Base-by-base conservation (phyloP, 176 grass and related monocot species). In the Oryza glumipatula region DNA sequence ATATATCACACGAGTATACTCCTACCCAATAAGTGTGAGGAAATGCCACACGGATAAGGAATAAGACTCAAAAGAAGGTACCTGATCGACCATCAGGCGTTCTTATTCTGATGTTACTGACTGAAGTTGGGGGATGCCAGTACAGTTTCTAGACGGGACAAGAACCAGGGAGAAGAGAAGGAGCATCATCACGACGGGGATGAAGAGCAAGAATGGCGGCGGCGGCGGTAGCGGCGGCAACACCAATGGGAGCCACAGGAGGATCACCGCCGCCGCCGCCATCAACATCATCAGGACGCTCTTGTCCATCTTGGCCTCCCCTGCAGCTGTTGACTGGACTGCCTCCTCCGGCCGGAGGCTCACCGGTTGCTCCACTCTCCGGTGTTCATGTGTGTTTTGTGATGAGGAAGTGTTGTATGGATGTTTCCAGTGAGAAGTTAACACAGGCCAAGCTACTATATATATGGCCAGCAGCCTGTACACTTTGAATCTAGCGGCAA, bases 161-260 rank as follows among this genome's bases (percentile, higher is more conserved):
- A 92, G 81, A 26, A 16, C 60, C 45, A 97, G 79, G 68, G 84
- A 91, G 73, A 84, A 88, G 33, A 93, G 91, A 45, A 96, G 56
- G 61, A 93, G 69, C 78, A 96, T 77, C 82, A 96, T 86, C 64
- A 88, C 38, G 48, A 96, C 91, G 16, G 91, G 89, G 47, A 96
- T 17, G 49, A 96, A 76, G 86, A 96, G 89, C 49, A 96, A 73
- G 41, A 88, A 66, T 9, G 77, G 49, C 0, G 93, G 90, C 6
- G 93, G 93, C 4, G 91, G 94, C 1, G 88, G 81, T 35, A 95
- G 77, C 4, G 94, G 89, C 8, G 94, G 94, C 46, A 93, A 84
- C 82, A 88, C 76, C 80, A 96, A 41, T 22, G 94, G 94, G 24
- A 93, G 86, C 52, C 92, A 76, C 4, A 96, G 91, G 73, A 96